Percentiles rank a stretch among this genome's conserved stretches.
Conservation (phyloP, 148 eudicot genomes). For the Dianthus caryophyllus region DNA sequence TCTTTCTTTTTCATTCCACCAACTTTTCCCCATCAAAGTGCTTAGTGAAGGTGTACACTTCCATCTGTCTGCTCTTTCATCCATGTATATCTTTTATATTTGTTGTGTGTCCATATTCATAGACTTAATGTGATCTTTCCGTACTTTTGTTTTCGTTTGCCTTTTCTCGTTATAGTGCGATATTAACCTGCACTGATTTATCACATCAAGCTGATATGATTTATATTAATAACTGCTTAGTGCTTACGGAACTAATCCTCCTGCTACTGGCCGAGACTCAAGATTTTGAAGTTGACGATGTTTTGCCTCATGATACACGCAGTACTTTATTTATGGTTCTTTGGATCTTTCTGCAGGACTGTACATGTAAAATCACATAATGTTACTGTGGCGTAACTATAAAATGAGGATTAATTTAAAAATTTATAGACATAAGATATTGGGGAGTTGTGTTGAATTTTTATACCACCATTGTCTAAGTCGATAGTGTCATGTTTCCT, state of each 20-base stretch:
- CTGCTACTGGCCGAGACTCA: too few species aligned
- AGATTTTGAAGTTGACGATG: slow-evolving; percentile 7
- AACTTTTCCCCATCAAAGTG: slow-evolving; percentile 30
- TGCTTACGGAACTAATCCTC: neutral
- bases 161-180: neutral
- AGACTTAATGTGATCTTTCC: slow-evolving; percentile 27
- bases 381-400: neutral
- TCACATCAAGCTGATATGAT: neutral
- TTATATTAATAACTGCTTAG: neutral
- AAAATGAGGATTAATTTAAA: neutral
- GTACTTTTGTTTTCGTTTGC: neutral
- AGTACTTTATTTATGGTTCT: neutral
- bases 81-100: slow-evolving; percentile 14
- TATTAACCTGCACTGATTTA: slow-evolving; percentile 3
- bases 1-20: slow-evolving; percentile 28
- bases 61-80: slow-evolving; percentile 29
- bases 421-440: neutral
- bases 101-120: slow-evolving; percentile 13
- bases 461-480: too few species aligned
- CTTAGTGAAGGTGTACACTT: slow-evolving; percentile 17
- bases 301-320: neutral
- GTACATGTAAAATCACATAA: neutral
- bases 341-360: neutral
- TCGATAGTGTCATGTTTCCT: too few species aligned
- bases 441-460: too few species aligned